Evolutionary conservation across 768 basidiomycete species (phyloP), one percentile per base, ranked within the genome.

Genomic region (Lactarius evosmus): DNA sequence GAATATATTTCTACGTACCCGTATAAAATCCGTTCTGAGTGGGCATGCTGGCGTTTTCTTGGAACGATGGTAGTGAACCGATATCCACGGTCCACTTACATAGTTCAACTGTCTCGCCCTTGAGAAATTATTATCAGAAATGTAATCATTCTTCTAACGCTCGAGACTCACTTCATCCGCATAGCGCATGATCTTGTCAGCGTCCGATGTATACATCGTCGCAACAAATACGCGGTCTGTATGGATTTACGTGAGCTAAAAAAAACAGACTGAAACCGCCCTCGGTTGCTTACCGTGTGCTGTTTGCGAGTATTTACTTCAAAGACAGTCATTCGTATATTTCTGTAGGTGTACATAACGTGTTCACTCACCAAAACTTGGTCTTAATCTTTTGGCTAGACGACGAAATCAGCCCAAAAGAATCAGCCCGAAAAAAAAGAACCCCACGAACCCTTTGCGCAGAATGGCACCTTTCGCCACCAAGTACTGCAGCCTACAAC

Each of bases 81-180:
- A 94, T 79, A 74, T 94, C 88, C 36, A 94, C 91, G 11, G 88
- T 93, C 92, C 92, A 94, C 75, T 89, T 87, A 77, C 89, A 91
- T 53, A 91, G 75, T 72, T 91, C 89, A 65, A 72, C 76, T 4
- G 83, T 86, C 70, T 89, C 89, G 32, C 89, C 89, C 80, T 82
- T 30, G 38, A 51, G 29, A 41, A 19, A 12, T 25, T 61, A 50
- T 40, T n/a, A 32, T 66, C 55, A 54, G 50, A 61, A 40, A 57
- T 54, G 12, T 12, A 11, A 29, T 50, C 30, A 16, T 27, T n/a
- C 40, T 58, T 57, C 22, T 14, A 6, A 6, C 17, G 27, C n/a
- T 55, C n/a, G 44, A 38, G 38, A 30, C 8, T 57, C 68, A 77
- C 81, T 77, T 94, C 92, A 72, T 94, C 92, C 1, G 86, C 90